These are phyloP conservation scores for Ampelomyces quisqualis DNA, from an alignment of 2,329 filamentous ascomycete species.

Conservation along the genomic window DNA sequence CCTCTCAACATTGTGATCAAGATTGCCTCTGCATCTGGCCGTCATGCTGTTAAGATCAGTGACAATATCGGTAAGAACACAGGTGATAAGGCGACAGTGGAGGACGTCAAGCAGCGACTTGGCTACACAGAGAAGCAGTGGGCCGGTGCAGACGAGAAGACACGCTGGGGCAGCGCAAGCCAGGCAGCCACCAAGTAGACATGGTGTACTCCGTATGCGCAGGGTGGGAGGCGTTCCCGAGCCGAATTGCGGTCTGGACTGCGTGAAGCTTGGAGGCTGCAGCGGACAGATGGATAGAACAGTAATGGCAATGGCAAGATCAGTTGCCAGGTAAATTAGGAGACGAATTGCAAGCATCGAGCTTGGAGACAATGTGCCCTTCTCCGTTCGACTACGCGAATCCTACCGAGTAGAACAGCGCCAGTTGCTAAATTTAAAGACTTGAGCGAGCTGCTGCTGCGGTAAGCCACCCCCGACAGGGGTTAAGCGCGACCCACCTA, in stretches of 20 bases:
- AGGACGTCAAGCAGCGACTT: slow-evolving; percentile 78
- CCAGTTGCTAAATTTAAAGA: slow-evolving; percentile 22
- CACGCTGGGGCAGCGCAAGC: slow-evolving; percentile 67
- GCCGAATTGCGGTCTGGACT: slow-evolving; percentile 20
- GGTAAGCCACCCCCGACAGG: slow-evolving; percentile 9
- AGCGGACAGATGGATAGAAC: too few relatives aligned
- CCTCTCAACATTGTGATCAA: slow-evolving; percentile 99
- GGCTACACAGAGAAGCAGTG: slow-evolving; percentile 86
- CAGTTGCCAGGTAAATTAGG: too few relatives aligned
- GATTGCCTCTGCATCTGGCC: slow-evolving; percentile 78
- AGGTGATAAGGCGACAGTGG: slow-evolving; percentile 75
- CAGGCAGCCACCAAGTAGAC: slow-evolving; percentile 21
- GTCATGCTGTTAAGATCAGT: slow-evolving; percentile 87
- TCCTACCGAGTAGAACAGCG: slow-evolving; percentile 1
- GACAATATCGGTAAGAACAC: slow-evolving; percentile 91
- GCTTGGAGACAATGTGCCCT: too few relatives aligned
- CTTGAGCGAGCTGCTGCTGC: slow-evolving; percentile 10
- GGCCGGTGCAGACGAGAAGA: slow-evolving; percentile 79
- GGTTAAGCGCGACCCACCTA: slow-evolving; percentile 7
- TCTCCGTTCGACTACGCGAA: neutral
- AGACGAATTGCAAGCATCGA: too few relatives aligned
- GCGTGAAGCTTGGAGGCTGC: too few relatives aligned
- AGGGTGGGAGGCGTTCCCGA: slow-evolving; percentile 15
- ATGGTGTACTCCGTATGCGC: slow-evolving; percentile 4
- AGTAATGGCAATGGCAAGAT: too few relatives aligned